Base-by-base conservation (phyloP, 305 asterid genomes). In the Vinca major region DNA sequence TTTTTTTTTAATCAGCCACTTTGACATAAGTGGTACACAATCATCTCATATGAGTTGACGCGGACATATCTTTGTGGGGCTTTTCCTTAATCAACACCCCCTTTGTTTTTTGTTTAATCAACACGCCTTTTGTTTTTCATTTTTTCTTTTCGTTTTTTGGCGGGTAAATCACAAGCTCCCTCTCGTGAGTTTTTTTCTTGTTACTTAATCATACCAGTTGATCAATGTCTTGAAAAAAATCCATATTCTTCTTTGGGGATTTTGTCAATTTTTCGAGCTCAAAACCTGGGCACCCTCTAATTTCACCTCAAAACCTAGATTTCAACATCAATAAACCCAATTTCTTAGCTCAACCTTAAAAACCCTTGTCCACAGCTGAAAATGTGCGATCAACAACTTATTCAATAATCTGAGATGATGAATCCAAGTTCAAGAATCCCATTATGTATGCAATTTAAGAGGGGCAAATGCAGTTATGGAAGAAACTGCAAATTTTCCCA, bases 401-500 rank as follows among this genome's bases (percentile, higher is more conserved):
- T 21, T 19, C 56, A 26, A 5, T 26, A 45, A 57, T 66, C 44
- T 21, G 58, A 48, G 5, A 63, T 16, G 20, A 2, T 11, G 20
- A 16, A n/a, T 40, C 39, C 71, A 7, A n/a, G 44, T 61, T 73
- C 75, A 47, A 74, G 74, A 44, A 70, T 73, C 67, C 79, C 74
- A 41, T 11, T 63, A 62, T 87, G 93, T 75, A 3, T 3, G 56
- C 78, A 13, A 19, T 85, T 75, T 80, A 64, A 14, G 48, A 74
- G 68, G 77, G 83, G 87, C 2, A 67, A n/a, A 19, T 85, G 93
- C 41, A 10, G 14, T 20, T 64, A 63, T 44, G 91, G 86, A 8
- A 79, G n/a, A n/a, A 72, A 43, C n/a, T 84, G 89, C 57, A 83
- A 60, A 41, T 84, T 26, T 67, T 68, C 77, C 56, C 89, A 83